Evolutionary conservation across 768 basidiomycete species (phyloP), one percentile per base, ranked within the genome.

Genomic region (Hygrocybe coccinea): DNA sequence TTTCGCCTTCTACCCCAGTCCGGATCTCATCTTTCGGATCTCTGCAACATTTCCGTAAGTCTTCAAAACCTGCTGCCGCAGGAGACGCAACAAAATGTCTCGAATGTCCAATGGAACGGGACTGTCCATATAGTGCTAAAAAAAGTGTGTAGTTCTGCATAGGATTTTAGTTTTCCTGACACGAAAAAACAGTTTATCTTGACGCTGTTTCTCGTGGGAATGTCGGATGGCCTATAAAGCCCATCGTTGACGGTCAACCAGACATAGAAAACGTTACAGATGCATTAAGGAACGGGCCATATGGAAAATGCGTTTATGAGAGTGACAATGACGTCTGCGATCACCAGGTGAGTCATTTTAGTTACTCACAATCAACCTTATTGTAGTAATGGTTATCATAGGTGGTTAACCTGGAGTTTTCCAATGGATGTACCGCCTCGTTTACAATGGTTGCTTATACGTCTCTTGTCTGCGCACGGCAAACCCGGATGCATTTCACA

Each of bases 381-480:
- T 53, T 36, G n/a, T n/a, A n/a, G n/a, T 22, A 25, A 54, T 17
- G 14, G n/a, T 21, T 1, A 37, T 11, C 34, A 49, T 37, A 59
- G 55, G 87, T 94, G 45, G 92, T 95, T 59, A 94, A 92, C 66
- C 70, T 95, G 54, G 88, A 93, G 64, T 95, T 90, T 67, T 83
- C 86, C 6, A 82, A 83, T 50, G 90, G 91, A 14, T 77, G 82
- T 25, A 94, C 92, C 0, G 89, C 81, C 11, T 89, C 89, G 0
- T 89, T 95, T 68, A 93, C 92, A 17, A 92, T 95, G 90, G 80
- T 91, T 47, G 92, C 92, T 11, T 89, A 83, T 65, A 89, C 89
- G 0, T 78, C 81, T n/a, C 73, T 79, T 41, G 80, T 92, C 44
- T 93, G 92, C 68, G 78, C 88, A 34, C 85, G 92, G n/a, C 85